Base-by-base conservation (phyloP, 2,329 filamentous ascomycete species). In the Calonectria pauciramosa region DNA sequence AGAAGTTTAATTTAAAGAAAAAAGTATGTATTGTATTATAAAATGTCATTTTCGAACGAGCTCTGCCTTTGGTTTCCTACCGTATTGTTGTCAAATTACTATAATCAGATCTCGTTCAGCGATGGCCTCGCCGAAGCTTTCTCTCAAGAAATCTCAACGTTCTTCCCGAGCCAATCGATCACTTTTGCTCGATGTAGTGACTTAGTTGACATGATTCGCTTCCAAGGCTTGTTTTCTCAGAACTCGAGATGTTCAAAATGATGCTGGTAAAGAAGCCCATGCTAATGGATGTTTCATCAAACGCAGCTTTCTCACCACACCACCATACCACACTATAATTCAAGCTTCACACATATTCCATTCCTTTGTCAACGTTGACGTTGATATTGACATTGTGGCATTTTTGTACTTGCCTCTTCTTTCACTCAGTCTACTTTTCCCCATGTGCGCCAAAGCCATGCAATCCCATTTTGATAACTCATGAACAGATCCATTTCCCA, bases 401-500 rank as follows among this genome's bases (percentile, higher is more conserved):
- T 41, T 30, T 30, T 41, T 26, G n/a, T 38, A 30, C 56, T 28
- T 63, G 56, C 56, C 49, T 44, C 49, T 23, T 68, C 26, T 54
- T 68, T 68, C 34, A 38, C 30, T 26, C 52, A 51, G 66, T 67
- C 60, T 59, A 68, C 63, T 71, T 64, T 71, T 68, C 47, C 69
- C 63, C 47, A 47, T 63, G 73, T 79, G 49, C 80, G 80, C 80
- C 80, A 68, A 70, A 23, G 54, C 73, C 56, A 78, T 81, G 79
- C 78, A 80, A 74, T 74, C 59, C 72, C 47, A 26, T 65, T 71
- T 67, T 47, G 51, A 68, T 69, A 47, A 56, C 36, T 70, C 28
- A 68, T 60, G 30, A 70, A 49, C 18, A 41, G 20, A 18, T 38
- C 34, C 9, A 54, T 10, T 44, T 34, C 44, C 26, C 9, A 26